Evolutionary conservation across 1,284 basidiomycete genomes (phyloP), one percentile per base, ranked within the genome.

Genomic region (Neonothopanus nambi): DNA sequence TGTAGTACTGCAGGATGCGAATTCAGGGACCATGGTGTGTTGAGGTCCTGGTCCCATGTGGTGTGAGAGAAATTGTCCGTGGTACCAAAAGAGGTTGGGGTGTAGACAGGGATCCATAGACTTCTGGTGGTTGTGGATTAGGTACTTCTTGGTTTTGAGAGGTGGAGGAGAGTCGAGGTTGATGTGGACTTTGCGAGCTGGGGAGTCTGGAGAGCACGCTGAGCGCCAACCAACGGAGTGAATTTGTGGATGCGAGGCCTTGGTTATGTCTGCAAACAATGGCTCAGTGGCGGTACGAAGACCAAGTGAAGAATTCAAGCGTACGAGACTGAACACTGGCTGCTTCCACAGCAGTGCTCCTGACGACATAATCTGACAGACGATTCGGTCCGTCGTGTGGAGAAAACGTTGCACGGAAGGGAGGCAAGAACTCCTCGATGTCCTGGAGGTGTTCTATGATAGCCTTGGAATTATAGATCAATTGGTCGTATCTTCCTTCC

Each of bases 61-160:
- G 45, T 79, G 72, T 0, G 78, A 76, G 24, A 88, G 72, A 63
- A 82, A 86, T 45, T 84, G 81, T 0, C 80, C 82, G 44, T 84
- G 78, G 0, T 73, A 72, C 17, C 73, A 70, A 21, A 84, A 63
- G 28, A 75, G 65, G 11, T 68, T 67, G 0, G 83, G 82, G 61
- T 86, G 78, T 2, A 62, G 60, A 61, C 85, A 88, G 1, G 85
- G 84, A 64, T 87, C 73, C 86, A 88, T 89, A 1, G 79, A 57
- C 5, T 60, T 61, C 8, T 64, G 65, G 58, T 84, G 82, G 49
- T 80, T 69, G 55, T 77, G 68, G 51, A 85, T 81, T 57, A 85
- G 84, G 0, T 76, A 77, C 59, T 81, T 84, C 5, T 59, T 58
- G 3, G 54, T 42, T 8, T 52, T 54, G 4, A 57, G 52, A 54